Base-by-base conservation (phyloP, 768 basidiomycete species). In the Neoboletus subvelutipes region DNA sequence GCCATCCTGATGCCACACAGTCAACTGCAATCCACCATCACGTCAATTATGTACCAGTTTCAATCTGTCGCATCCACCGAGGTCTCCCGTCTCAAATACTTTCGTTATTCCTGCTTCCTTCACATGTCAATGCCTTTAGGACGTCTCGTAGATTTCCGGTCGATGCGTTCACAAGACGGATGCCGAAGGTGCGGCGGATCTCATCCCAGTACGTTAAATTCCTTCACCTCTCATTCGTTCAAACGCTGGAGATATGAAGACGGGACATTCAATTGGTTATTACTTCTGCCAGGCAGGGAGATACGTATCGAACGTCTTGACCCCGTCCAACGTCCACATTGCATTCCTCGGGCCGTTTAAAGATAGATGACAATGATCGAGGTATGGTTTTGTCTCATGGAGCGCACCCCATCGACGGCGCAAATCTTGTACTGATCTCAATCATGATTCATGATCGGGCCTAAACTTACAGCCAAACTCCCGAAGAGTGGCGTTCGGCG, bases 1-100 rank as follows among this genome's bases (percentile, higher is more conserved):
- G 45, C 28, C 55, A 26, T 31, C 45, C n/a, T 31, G 33, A 37
- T 17, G 47, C 9, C 55, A 50, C 53, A 33, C 42, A 11, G 18
- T 52, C 39, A 17, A 56, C 42, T 45, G 39, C 36, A 50, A 49
- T 45, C 45, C 31, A 31, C 50, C 7, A 58, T 67, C 64, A 69
- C 64, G 67, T 67, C 66, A 68, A 45, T 62, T 45, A 49, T 65
- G 47, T 55, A 57, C 45, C 26, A 74, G 70, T 81, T 52, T 69
- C n/a, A n/a, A n/a, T n/a, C 78, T 43, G 77, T 83, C 36, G 79
- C 77, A 18, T 74, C 74, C 24, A 71, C 75, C 52, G 74, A 75
- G 42, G 55, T 71, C 6, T 80, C 81, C 56, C 70, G 2, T 64
- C 24, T 57, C 75, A 20, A 78, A 41, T 1, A 75, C 69, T 33